Evolutionary conservation across 139 green algal genomes (phyloP).

Genomic region (Chlamydomonas applanata): DNA sequence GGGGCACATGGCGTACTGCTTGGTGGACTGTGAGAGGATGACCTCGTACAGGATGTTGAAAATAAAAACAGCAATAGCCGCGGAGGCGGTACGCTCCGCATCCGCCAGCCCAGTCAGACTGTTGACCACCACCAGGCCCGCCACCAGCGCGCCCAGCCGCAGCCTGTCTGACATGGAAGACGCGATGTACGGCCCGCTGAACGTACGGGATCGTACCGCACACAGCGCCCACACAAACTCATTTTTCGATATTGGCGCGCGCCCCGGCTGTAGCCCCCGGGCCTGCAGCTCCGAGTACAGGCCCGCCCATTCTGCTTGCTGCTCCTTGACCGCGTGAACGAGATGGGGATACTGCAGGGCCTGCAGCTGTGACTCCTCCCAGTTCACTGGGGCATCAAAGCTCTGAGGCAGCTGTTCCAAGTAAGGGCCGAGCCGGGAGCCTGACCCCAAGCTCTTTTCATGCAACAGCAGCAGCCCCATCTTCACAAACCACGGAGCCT

Average conservation of each 20-base stretch:
- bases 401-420: slow-evolving; percentile 60
- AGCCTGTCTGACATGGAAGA: slow-evolving; percentile 38
- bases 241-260: background rate
- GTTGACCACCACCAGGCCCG: slow-evolving; percentile 35
- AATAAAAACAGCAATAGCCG: slow-evolving; percentile 47
- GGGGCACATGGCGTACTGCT: slow-evolving; percentile 65
- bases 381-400: slow-evolving; percentile 67
- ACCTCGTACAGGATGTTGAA: slow-evolving; percentile 71
- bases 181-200: slow-evolving; percentile 80
- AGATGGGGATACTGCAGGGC: slow-evolving; percentile 65
- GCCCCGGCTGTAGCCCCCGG: background rate
- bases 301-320: slow-evolving; percentile 61
- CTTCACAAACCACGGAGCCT: slow-evolving; percentile 65
- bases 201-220: slow-evolving; percentile 75
- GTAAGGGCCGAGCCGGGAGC: slow-evolving; percentile 53
- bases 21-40: slow-evolving; percentile 36
- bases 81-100: slow-evolving; percentile 19
- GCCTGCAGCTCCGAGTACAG: slow-evolving; percentile 41
- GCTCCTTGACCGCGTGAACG: slow-evolving; percentile 56
- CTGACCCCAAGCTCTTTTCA: slow-evolving; percentile 43
- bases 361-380: slow-evolving; percentile 53
- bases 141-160: slow-evolving; percentile 35
- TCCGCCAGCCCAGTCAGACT: slow-evolving; percentile 31
- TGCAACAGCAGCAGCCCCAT: slow-evolving; percentile 71
- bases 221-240: slow-evolving; percentile 72